Conservation (phyloP, 257 asterid species). For the Cynanchum wilfordii region DNA sequence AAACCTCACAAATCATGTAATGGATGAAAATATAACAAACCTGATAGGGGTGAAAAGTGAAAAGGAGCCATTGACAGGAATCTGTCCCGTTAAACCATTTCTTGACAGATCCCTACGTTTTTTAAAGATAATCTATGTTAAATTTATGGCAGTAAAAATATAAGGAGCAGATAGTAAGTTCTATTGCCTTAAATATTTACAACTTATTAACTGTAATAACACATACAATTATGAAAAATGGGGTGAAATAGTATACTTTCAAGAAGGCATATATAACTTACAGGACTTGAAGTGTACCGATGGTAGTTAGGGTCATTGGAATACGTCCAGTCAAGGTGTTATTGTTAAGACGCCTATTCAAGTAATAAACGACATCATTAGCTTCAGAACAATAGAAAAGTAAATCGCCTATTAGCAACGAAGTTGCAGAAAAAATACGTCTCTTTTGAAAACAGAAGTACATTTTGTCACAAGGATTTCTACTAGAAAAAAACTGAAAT, state of each 20-base stretch:
- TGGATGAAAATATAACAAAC: constrained; percentile 27
- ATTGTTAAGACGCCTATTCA: constrained; percentile 92
- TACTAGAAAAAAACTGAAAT: background rate
- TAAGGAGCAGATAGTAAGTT: too few relatives aligned
- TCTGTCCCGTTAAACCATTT: constrained; percentile 54
- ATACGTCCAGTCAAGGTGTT: too few relatives aligned
- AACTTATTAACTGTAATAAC: too few relatives aligned
- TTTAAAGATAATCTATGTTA: constrained; percentile 60
- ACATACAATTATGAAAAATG: too few relatives aligned
- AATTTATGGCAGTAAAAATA: too few relatives aligned
- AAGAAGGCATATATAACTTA: too few relatives aligned
- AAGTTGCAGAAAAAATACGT: background rate
- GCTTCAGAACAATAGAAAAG: constrained; percentile 10
- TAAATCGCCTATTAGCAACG: background rate
- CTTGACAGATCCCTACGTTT: constrained; percentile 85
- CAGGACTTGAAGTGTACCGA: too few relatives aligned
- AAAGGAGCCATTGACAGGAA: constrained; percentile 89
- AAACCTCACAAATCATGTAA: constrained; percentile 9
- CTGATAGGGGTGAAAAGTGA: constrained; percentile 90
- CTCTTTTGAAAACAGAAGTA: background rate
- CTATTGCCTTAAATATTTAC: too few relatives aligned
- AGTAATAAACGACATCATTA: constrained; percentile 22
- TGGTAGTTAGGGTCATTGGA: too few relatives aligned
- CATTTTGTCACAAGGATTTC: background rate
- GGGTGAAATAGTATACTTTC: too few relatives aligned